These are phyloP conservation scores for Pseudofabraea citricarpa DNA, from an alignment of 2,329 filamentous ascomycete genomes.

Conservation along the genomic window DNA sequence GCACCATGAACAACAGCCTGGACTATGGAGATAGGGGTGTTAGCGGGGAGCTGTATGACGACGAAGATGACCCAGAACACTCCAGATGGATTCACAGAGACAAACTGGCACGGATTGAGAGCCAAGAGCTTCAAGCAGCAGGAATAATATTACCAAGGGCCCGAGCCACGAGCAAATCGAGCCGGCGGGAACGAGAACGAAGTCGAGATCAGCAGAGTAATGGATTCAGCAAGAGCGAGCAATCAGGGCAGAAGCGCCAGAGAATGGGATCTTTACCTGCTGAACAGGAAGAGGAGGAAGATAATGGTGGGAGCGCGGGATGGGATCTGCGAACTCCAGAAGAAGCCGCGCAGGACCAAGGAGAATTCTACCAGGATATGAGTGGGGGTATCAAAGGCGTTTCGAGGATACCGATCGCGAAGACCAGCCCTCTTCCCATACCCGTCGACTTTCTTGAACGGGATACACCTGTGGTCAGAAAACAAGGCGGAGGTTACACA, in stretches of 20 bases:
- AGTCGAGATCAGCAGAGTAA: slow-evolving; percentile 25
- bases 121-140: slow-evolving; percentile 71
- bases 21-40: slow-evolving; percentile 21
- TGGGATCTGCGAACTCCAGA: slow-evolving; percentile 77
- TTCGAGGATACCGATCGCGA: slow-evolving; percentile 85
- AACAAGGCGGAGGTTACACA: slow-evolving; percentile 46
- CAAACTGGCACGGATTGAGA: slow-evolving; percentile 79
- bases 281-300: slow-evolving; percentile 36
- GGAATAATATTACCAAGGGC: slow-evolving; percentile 59
- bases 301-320: slow-evolving; percentile 34
- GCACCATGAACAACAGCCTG: slow-evolving; percentile 19
- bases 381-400: slow-evolving; percentile 52
- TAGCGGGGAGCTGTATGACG: slow-evolving; percentile 20
- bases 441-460: slow-evolving; percentile 68
- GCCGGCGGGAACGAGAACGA: slow-evolving; percentile 35
- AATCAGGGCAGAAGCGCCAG: slow-evolving; percentile 28
- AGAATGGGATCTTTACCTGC: slow-evolving; percentile 31
- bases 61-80: slow-evolving; percentile 45
- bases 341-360: slow-evolving; percentile 63
- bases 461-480: slow-evolving; percentile 62
- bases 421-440: slow-evolving; percentile 72
- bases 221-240: slow-evolving; percentile 30
- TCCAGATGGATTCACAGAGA: slow-evolving; percentile 84
- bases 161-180: slow-evolving; percentile 46
- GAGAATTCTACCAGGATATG: slow-evolving; percentile 44